phyloP scores from a whole-genome alignment of 2,329 filamentous ascomycete species.

The Ceratocystis lukuohia region DNA sequence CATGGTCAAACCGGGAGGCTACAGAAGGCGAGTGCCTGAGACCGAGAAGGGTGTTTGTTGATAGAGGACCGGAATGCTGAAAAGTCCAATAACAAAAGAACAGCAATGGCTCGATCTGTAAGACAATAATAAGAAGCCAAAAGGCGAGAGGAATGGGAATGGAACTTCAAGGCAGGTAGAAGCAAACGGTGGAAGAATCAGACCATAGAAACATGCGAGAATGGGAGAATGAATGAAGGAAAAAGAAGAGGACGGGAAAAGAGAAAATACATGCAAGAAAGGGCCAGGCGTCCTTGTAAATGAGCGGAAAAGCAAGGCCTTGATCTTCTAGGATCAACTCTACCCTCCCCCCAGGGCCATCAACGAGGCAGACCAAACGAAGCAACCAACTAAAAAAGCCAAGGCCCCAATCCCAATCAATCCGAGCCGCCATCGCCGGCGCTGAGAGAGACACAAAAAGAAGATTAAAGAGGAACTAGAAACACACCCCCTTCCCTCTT shows the following conservation, averaged over 20 bases:
- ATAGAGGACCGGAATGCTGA: slow-evolving; percentile 3
- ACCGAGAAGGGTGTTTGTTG: neutral
- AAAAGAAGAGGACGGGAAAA: neutral
- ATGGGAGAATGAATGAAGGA: neutral
- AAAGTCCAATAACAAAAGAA: neutral
- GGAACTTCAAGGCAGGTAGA: neutral
- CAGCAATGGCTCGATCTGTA: neutral
- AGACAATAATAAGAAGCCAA: neutral
- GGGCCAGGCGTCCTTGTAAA: neutral
- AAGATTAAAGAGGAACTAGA: neutral
- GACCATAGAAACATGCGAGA: neutral
- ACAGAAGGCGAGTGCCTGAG: neutral
- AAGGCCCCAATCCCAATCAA: neutral
- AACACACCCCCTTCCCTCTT: neutral
- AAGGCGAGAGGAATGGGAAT: neutral
- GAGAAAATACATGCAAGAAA: neutral
- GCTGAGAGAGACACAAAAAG: neutral
- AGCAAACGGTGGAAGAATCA: neutral
- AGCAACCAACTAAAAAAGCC: neutral
- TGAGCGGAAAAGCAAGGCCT: neutral
- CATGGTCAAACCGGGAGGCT: slow-evolving; percentile 12
- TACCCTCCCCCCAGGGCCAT: neutral
- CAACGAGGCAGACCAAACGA: too few relatives aligned
- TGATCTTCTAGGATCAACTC: neutral
- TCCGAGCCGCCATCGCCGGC: slow-evolving; percentile 5